Conservation (phyloP, 352 stramenopile species). For the Phytopythium ostracodes region DNA sequence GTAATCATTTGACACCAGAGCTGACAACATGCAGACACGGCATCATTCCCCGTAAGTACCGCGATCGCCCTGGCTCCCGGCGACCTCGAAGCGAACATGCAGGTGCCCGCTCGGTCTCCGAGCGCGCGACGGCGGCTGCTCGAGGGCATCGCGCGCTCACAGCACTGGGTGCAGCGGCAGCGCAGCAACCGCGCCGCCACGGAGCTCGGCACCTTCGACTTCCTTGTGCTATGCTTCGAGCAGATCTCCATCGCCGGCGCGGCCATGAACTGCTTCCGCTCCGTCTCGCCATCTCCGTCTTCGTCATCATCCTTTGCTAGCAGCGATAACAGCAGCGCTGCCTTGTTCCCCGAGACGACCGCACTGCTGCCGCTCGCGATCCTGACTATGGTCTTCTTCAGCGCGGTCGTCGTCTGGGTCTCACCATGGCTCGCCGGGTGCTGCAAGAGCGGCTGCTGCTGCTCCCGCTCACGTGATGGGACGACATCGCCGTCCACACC, state of each 20-base stretch:
- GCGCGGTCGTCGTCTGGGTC: conserved; percentile 21
- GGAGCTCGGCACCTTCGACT: conserved; percentile 27
- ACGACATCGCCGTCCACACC: not conserved
- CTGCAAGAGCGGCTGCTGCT: conserved; percentile 15
- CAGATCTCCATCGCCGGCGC: conserved; percentile 27
- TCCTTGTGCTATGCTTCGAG: conserved; percentile 30
- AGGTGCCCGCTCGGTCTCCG: not conserved
- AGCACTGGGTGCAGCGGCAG: conserved; percentile 21
- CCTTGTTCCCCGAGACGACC: conserved; percentile 14
- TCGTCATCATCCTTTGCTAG: not conserved
- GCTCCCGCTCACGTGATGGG: not conserved
- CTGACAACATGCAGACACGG: not conserved
- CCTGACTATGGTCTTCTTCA: conserved; percentile 18
- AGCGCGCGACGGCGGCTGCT: conserved; percentile 1
- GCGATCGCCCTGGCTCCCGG: not conserved
- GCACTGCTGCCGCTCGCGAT: conserved; percentile 22
- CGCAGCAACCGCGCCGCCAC: conserved; percentile 15
- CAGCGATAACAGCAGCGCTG: conserved; percentile 8
- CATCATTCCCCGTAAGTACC: not conserved
- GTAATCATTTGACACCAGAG: not conserved
- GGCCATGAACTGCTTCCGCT: conserved; percentile 30
- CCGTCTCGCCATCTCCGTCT: not conserved
- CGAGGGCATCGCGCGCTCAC: conserved; percentile 6
- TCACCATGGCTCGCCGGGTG: conserved; percentile 21
- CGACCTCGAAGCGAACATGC: not conserved